Evolutionary conservation across 2,329 filamentous ascomycete genomes (phyloP).

Genomic region (Ilyonectria mors-panacis): DNA sequence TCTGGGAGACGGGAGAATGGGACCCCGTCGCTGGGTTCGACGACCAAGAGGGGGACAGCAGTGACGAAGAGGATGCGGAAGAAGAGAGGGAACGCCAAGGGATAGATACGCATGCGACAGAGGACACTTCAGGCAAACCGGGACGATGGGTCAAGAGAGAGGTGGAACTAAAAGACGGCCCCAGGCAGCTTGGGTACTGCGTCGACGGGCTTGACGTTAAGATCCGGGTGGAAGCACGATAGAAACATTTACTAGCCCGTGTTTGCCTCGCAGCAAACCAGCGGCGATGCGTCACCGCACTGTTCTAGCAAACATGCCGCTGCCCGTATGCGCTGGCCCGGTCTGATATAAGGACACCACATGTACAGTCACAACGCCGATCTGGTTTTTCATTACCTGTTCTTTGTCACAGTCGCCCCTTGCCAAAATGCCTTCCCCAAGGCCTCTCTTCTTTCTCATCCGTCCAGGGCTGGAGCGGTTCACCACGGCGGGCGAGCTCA

Average conservation of each 20-base stretch:
- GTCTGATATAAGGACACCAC: conserved; percentile 1
- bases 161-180: conserved; percentile 84
- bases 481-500: conserved; percentile 38
- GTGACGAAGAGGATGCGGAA: conserved; percentile 65
- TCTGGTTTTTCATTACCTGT: background rate
- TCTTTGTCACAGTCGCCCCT: background rate
- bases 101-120: conserved; percentile 45
- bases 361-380: background rate
- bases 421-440: conserved; percentile 37
- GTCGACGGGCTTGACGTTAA: conserved; percentile 81
- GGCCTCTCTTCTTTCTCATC: conserved; percentile 59
- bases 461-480: conserved; percentile 53
- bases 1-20: conserved; percentile 94
- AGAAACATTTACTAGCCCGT: conserved; percentile 26
- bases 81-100: conserved; percentile 47
- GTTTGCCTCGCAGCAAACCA: conserved; percentile 23
- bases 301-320: conserved; percentile 1
- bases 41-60: conserved; percentile 69
- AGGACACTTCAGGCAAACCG: conserved; percentile 50
- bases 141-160: conserved; percentile 83
- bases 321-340: background rate
- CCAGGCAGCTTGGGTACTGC: conserved; percentile 85
- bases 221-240: conserved; percentile 76
- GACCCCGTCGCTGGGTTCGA: conserved; percentile 80
- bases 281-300: background rate